These are phyloP conservation scores for Candida pini DNA, from an alignment of 805 yeast species.

Conservation along the genomic window DNA sequence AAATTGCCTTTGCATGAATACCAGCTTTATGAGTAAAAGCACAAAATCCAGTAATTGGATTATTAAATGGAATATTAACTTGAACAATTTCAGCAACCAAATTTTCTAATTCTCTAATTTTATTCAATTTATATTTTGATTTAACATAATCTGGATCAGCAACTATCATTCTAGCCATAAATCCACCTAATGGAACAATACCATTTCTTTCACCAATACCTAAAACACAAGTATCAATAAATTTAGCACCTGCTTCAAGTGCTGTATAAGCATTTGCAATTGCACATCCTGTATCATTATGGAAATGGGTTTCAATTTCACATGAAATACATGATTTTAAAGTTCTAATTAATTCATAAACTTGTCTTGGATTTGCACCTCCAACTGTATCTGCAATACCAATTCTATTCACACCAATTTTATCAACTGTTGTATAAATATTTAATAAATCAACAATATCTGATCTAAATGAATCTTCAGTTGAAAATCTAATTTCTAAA, in stretches of 20 bases:
- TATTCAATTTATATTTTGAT: constrained; percentile 90
- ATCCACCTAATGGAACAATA: constrained; percentile 94
- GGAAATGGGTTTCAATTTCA: constrained; percentile 98
- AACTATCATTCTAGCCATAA: constrained; percentile 99
- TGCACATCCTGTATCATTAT: constrained; percentile 98
- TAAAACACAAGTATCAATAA: constrained; percentile 90
- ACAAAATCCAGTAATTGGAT: constrained; percentile 98
- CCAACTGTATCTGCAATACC: constrained; percentile 99
- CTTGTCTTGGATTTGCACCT: constrained; percentile 98
- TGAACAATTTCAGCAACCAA: constrained; percentile 96
- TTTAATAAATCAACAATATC: constrained; percentile 92
- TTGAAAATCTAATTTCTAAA: constrained; percentile 92
- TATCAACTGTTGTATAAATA: constrained; percentile 93
- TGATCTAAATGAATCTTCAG: constrained; percentile 96
- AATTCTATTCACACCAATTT: constrained; percentile 96
- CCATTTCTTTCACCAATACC: constrained; percentile 99
- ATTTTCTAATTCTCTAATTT: constrained; percentile 91
- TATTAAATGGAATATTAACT: constrained; percentile 95
- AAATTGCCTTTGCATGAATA: constrained; percentile 96
- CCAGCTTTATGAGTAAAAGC: constrained; percentile 99
- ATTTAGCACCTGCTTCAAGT: constrained; percentile 92
- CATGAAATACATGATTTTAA: constrained; percentile 89
- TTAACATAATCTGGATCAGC: constrained; percentile 95
- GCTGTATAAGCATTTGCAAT: constrained; percentile 98
- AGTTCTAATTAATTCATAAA: constrained; percentile 91